These are phyloP conservation scores for Podospora pseudopauciseta DNA, from an alignment of 495 filamentous ascomycete genomes.

Conservation along the genomic window DNA sequence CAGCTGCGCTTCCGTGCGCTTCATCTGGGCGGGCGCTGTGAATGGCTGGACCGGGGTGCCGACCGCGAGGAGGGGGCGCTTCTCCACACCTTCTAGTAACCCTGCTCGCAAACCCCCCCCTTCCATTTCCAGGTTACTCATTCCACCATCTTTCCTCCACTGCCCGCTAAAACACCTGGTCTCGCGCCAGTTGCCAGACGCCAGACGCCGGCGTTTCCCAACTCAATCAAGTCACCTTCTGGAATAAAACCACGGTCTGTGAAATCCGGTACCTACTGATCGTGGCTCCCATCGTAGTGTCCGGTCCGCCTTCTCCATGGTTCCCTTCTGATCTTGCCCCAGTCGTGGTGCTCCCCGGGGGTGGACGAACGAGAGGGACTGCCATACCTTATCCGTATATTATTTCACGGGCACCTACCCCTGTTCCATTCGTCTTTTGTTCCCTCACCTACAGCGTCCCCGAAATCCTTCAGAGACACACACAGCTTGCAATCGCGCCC, in stretches of 20 bases:
- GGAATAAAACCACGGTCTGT: no score
- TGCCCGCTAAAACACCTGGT: not conserved
- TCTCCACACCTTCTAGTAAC: conserved; percentile 22
- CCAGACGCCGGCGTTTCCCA: not conserved
- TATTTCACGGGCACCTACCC: no score
- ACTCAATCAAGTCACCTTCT: no score
- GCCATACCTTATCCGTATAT: not conserved
- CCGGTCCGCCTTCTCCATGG: no score
- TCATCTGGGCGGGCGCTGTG: conserved; percentile 5
- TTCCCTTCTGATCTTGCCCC: no score
- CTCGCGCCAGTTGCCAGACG: not conserved
- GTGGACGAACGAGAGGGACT: no score
- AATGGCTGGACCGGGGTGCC: conserved; percentile 18
- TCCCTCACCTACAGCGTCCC: not conserved
- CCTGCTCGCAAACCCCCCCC: conserved; percentile 13
- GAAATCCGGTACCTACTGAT: no score
- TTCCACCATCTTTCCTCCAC: not conserved
- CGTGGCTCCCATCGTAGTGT: no score
- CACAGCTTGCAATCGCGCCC: not conserved
- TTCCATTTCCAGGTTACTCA: conserved; percentile 14
- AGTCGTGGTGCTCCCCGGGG: no score
- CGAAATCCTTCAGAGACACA: not conserved
- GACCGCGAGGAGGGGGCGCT: conserved; percentile 12
- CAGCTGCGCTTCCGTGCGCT: conserved; percentile 17
- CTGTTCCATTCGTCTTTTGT: no score